These are phyloP conservation scores for Luffa aegyptiaca DNA, from an alignment of 306 rosid species.

Conservation along the genomic window DNA sequence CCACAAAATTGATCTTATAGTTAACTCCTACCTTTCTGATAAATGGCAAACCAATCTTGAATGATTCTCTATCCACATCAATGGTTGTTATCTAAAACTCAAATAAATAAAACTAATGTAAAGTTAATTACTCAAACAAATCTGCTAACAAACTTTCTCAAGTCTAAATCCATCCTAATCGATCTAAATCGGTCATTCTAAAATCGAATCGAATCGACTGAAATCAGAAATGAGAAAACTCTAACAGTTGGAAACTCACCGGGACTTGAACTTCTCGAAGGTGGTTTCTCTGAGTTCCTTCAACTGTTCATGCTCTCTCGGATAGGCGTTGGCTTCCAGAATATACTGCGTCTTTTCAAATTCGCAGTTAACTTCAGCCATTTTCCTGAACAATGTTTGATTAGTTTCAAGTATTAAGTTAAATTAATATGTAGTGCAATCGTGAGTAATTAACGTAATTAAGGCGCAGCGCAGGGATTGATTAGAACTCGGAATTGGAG, in stretches of 20 bases:
- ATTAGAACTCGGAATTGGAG: not conserved
- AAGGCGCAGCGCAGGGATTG: not conserved
- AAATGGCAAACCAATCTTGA: too few species aligned
- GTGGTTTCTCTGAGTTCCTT: conserved; percentile 42
- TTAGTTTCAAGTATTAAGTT: not conserved
- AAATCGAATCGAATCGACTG: not conserved
- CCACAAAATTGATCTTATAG: too few species aligned
- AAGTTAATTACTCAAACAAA: too few species aligned
- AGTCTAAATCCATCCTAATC: not conserved
- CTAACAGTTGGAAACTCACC: not conserved
- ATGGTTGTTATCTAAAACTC: too few species aligned
- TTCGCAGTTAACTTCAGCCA: not conserved
- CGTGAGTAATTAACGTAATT: not conserved
- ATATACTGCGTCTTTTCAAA: conserved; percentile 29
- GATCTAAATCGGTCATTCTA: not conserved
- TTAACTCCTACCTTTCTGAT: too few species aligned
- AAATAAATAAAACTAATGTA: too few species aligned
- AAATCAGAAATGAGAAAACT: not conserved
- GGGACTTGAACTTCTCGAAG: not conserved
- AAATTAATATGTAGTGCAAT: not conserved
- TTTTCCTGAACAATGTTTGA: not conserved
- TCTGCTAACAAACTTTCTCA: too few species aligned
- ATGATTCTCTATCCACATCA: too few species aligned
- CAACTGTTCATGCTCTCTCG: conserved; percentile 42
- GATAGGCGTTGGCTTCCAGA: conserved; percentile 29